Evolutionary conservation across 345 rosid genomes (phyloP).

Genomic region (Boechera retrofracta): DNA sequence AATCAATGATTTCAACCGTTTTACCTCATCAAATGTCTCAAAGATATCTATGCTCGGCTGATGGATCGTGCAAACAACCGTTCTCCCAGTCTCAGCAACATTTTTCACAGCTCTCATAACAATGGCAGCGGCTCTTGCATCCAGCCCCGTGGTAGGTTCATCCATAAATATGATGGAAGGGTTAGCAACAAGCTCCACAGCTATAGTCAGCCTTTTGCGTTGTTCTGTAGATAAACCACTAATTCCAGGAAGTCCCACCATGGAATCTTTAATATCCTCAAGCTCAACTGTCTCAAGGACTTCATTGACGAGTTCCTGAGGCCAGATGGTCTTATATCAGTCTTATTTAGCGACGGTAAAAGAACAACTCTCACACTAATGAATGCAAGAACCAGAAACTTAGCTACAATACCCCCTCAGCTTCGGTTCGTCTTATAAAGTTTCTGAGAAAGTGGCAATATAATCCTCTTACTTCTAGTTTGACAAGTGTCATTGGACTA

Average conservation of each 20-base stretch:
- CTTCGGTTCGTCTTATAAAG: no score
- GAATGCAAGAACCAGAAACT: no score
- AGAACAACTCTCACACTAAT: no score
- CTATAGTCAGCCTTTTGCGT: slow-evolving; percentile 59
- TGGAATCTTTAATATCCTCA: slow-evolving; percentile 49
- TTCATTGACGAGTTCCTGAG: slow-evolving; percentile 51
- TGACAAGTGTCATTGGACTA: no score
- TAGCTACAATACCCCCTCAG: no score
- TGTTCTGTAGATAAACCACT: slow-evolving; percentile 59
- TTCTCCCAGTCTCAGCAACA: slow-evolving; percentile 57
- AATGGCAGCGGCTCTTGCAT: slow-evolving; percentile 66
- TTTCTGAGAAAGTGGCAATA: no score
- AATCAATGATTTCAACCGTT: neutral
- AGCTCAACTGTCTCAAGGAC: slow-evolving; percentile 58
- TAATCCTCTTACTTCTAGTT: no score
- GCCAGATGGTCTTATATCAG: no score
- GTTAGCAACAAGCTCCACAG: slow-evolving; percentile 60
- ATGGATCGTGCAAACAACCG: slow-evolving; percentile 61
- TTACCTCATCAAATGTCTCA: slow-evolving; percentile 61
- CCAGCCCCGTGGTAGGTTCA: slow-evolving; percentile 62
- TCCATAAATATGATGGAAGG: slow-evolving; percentile 63
- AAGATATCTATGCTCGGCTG: slow-evolving; percentile 61
- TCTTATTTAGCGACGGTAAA: no score
- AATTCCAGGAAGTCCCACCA: slow-evolving; percentile 53
- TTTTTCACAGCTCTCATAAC: slow-evolving; percentile 62